Percentiles rank a stretch among this genome's conserved stretches.
Conservation (phyloP, 2,329 filamentous ascomycete species). For the Metarhizium humberi region DNA sequence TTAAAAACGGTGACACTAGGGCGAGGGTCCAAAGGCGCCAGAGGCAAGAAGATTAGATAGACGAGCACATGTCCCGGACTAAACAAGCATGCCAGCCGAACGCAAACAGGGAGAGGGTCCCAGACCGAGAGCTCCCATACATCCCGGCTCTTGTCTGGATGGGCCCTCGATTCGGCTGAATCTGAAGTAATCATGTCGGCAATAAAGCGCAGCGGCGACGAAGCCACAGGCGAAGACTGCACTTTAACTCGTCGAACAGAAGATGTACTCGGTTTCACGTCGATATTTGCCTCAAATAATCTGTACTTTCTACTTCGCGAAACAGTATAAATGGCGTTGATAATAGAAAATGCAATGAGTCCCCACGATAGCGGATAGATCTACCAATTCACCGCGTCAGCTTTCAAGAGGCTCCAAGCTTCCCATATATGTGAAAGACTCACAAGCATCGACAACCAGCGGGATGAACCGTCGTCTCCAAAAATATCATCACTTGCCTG, state of each 20-base stretch:
- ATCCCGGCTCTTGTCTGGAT: slow-evolving; percentile 72
- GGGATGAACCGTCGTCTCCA: slow-evolving; percentile 54
- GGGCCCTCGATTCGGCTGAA: slow-evolving; percentile 71
- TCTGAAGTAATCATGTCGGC: slow-evolving; percentile 57
- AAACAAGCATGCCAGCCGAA: slow-evolving; percentile 82
- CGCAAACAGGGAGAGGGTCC: slow-evolving; percentile 79
- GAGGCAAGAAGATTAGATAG: slow-evolving; percentile 80
- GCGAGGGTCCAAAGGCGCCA: slow-evolving; percentile 62
- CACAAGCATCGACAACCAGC: slow-evolving; percentile 54
- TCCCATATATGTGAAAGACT: slow-evolving; percentile 16
- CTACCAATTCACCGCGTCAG: slow-evolving; percentile 28
- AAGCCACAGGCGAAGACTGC: slow-evolving; percentile 68
- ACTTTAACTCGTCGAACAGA: slow-evolving; percentile 85
- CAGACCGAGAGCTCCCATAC: slow-evolving; percentile 94
- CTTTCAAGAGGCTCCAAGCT: neutral
- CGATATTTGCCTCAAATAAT: slow-evolving; percentile 80
- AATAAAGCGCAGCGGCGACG: slow-evolving; percentile 71
- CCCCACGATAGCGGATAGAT: slow-evolving; percentile 61
- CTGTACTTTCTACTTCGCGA: slow-evolving; percentile 77
- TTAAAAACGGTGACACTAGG: slow-evolving; percentile 83
- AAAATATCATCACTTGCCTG: slow-evolving; percentile 72
- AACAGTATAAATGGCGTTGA: slow-evolving; percentile 77
- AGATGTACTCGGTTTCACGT: slow-evolving; percentile 65
- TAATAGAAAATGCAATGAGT: slow-evolving; percentile 54
- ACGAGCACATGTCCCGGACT: slow-evolving; percentile 88